Evolutionary conservation across 352 stramenopile species (phyloP), one percentile per base, ranked within the genome.

Genomic region (Bremia lactucae): DNA sequence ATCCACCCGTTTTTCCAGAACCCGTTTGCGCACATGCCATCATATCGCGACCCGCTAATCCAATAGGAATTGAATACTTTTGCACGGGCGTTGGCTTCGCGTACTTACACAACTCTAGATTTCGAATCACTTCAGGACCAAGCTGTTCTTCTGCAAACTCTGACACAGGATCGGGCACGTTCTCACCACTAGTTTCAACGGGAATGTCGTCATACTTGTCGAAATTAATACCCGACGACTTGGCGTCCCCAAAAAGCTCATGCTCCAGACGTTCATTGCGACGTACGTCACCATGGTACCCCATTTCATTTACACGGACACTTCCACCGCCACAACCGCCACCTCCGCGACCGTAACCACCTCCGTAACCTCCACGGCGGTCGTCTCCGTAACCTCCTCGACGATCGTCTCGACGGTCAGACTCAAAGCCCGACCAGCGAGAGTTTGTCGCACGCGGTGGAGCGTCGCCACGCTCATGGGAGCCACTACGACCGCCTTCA

Each of bases 131-230:
- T 49, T 96, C 87, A 5, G 95, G 78, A 35, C 90, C 89, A 13
- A 98, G 79, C 29, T 89, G 72, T 13, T 94, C 88, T 10, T 72
- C 59, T 3, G 70, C 67, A 65, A 97, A 98, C 29, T 79, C 65
- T 2, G 79, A 75, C 28, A 98, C 92, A 1, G 90, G 87, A 23
- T 96, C 83, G 23, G 95, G 95, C 26, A 95, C 69, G 48, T 97
- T 89, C 42, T 94, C 82, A 47, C 93, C 94, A 51, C 73, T 95
- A 36, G 90, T 96, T 61, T 98, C 94, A 8, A 98, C 92, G n/a
- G 92, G 93, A 37, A 98, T 98, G 39, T 97, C 93, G 59, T 98
- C 94, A 62, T 98, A 98, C 56, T 95, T 97, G 75, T 98, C 95
- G 68, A 98, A 98, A 75, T 98, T 98, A 61, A 98, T 98, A 28